These are phyloP conservation scores for Plasmodium vivax DNA, from an alignment of 169 alveolate genomes.

Conservation along the genomic window DNA sequence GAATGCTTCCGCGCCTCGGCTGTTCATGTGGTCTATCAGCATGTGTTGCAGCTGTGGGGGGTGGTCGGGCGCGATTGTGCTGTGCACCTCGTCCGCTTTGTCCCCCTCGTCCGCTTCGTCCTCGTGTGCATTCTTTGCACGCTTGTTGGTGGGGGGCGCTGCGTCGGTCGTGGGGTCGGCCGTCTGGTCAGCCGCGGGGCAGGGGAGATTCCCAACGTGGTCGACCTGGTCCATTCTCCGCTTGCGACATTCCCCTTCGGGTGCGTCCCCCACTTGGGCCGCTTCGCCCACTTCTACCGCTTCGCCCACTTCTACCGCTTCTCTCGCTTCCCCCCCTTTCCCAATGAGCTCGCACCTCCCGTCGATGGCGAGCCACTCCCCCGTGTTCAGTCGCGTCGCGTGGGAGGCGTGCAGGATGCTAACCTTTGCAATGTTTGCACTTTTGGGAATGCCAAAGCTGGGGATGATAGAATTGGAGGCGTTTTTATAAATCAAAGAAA, in stretches of 20 bases:
- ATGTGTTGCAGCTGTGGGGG: neutral
- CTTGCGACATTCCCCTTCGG: neutral
- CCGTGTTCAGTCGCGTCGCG: neutral
- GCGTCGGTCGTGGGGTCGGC: neutral
- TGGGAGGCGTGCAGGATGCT: neutral
- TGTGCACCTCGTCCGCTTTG: neutral
- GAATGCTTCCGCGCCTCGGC: slow-evolving; percentile 50
- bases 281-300: neutral
- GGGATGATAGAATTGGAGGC: slow-evolving; percentile 30
- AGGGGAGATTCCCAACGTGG: neutral
- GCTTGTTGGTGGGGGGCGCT: neutral
- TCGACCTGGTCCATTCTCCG: neutral
- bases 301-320: neutral
- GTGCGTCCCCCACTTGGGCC: neutral
- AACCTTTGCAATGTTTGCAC: slow-evolving; percentile 17
- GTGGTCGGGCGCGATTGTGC: neutral
- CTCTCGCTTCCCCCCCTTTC: neutral
- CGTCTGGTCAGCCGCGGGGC: neutral
- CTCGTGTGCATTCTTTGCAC: neutral
- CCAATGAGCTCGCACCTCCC: neutral
- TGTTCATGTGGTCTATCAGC: slow-evolving; percentile 16
- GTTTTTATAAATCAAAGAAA: slow-evolving; percentile 47
- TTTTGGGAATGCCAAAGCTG: slow-evolving; percentile 37
- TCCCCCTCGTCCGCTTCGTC: too few species aligned
- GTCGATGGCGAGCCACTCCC: slow-evolving; percentile 1